Evolutionary conservation across 2,329 filamentous ascomycete genomes (phyloP), one percentile per base, ranked within the genome.

Genomic region (Sclerotinia trifoliorum): DNA sequence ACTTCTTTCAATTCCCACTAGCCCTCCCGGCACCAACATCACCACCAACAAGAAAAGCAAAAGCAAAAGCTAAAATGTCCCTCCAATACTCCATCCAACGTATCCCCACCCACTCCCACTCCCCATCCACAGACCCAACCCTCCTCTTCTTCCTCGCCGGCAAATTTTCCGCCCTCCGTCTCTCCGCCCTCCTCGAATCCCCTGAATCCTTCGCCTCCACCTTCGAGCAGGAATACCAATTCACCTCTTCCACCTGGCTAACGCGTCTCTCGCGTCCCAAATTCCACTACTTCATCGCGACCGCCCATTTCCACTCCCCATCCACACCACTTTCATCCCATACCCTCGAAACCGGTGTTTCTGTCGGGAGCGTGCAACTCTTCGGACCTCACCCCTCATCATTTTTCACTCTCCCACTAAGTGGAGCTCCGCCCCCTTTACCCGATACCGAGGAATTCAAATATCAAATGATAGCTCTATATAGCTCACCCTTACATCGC

Each of bases 231-330:
- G 77, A 79, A 71, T 74, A 74, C 5, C 68, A 69, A 11, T 74
- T 75, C 61, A 65, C 71, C 0, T 65, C 74, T 29, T 52, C 70
- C 1, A 66, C 75, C 54, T 79, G 78, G 77, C 70, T 74, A 3
- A 49, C 70, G 15, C 74, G 73, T 6, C 67, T 79, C 3, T 71
- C 71, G 3, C 66, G 70, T 13, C 68, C 70, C 2, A 64, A 70
- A 29, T 60, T 74, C n/a, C 71, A 78, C 26, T 73, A 74, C 11
- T 78, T 79, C 65, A 73, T 78, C 21, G 78, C 77, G 26, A 73
- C 74, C 21, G 71, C 74, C 0, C 72, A 74, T 35, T 35, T 66
- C 2, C 8, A 67, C 35, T 35, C 66, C 5, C 15, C 70, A n/a
- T 49, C 26, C 24, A 71, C 72, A 4, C 46, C 60, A 6, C 39